Percentiles rank a stretch among this genome's conserved stretches.
phyloP scores from a whole-genome alignment of 2,329 filamentous ascomycete species.

The Shiraia sp. region DNA sequence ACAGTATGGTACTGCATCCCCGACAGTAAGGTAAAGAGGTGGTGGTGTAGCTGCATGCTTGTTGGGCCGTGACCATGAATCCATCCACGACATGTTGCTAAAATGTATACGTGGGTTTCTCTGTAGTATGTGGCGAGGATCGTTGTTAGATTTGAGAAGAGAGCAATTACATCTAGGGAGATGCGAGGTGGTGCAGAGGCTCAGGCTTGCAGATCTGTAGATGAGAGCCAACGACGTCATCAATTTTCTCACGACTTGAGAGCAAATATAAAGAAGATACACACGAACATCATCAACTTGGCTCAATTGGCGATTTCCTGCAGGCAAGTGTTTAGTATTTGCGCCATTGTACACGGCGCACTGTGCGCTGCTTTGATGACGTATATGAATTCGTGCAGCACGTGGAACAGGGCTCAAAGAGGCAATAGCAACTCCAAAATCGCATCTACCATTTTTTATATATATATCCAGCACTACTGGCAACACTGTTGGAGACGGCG shows the following conservation, averaged over 20 bases:
- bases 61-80: slow-evolving; percentile 51
- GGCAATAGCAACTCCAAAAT: background rate
- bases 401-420: slow-evolving; percentile 4
- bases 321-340: too few species aligned
- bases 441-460: too few species aligned
- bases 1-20: slow-evolving; percentile 59
- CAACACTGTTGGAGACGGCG: too few species aligned
- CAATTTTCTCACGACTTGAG: slow-evolving; percentile 4
- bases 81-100: slow-evolving; percentile 54
- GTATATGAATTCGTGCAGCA: slow-evolving; percentile 8
- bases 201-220: slow-evolving; percentile 8
- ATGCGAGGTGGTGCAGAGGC: background rate
- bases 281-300: background rate
- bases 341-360: background rate
- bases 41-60: slow-evolving; percentile 52
- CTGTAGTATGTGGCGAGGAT: background rate
- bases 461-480: too few species aligned
- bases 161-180: background rate
- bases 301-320: background rate
- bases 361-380: too few species aligned
- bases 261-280: too few species aligned
- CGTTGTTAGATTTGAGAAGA: background rate
- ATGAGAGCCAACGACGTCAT: slow-evolving; percentile 32
- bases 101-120: background rate
- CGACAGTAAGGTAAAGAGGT: slow-evolving; percentile 57